Conservation (phyloP, 2,329 filamentous ascomycete species). For the Alternaria novae-zelandiae region DNA sequence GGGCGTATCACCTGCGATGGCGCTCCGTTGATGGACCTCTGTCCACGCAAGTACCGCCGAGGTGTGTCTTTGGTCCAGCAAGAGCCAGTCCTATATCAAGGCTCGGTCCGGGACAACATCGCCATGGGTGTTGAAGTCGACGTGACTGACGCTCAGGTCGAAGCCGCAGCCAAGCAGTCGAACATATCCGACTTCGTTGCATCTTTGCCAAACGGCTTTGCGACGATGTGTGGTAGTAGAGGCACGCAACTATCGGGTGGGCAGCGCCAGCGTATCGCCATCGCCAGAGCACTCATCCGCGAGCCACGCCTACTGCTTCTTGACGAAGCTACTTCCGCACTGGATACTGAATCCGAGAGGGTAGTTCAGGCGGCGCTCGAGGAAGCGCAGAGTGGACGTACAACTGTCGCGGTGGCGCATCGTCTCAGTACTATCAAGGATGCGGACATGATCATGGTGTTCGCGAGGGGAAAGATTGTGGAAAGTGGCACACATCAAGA, state of each 20-base stretch:
- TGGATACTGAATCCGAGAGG: conserved; percentile 62
- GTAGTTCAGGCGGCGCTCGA: conserved; percentile 82
- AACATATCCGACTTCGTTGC: conserved; percentile 43
- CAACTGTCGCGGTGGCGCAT: conserved; percentile 95
- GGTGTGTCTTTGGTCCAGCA: conserved; percentile 89
- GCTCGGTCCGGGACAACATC: conserved; percentile 89
- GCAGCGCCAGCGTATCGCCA: conserved; percentile 93
- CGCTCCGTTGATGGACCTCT: conserved; percentile 74
- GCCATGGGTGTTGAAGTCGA: conserved; percentile 68
- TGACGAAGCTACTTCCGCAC: conserved; percentile 46
- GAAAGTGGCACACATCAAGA: conserved; percentile 72
- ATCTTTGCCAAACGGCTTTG: conserved; percentile 62
- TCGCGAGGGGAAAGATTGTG: conserved; percentile 83
- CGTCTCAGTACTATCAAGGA: conserved; percentile 91
- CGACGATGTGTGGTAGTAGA: conserved; percentile 40
- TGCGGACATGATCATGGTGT: conserved; percentile 92
- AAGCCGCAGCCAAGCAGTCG: conserved; percentile 76
- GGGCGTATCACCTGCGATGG: conserved; percentile 83
- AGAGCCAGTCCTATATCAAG: conserved; percentile 93
- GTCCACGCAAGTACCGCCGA: conserved; percentile 83
- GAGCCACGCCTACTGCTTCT: conserved; percentile 78
- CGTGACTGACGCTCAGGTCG: conserved; percentile 75
- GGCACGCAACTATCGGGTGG: conserved; percentile 66
- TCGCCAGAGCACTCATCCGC: conserved; percentile 88
- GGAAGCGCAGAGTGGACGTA: conserved; percentile 80